Evolutionary conservation across 805 yeast species (phyloP).

Genomic region (Gaillardinia entomophila): DNA sequence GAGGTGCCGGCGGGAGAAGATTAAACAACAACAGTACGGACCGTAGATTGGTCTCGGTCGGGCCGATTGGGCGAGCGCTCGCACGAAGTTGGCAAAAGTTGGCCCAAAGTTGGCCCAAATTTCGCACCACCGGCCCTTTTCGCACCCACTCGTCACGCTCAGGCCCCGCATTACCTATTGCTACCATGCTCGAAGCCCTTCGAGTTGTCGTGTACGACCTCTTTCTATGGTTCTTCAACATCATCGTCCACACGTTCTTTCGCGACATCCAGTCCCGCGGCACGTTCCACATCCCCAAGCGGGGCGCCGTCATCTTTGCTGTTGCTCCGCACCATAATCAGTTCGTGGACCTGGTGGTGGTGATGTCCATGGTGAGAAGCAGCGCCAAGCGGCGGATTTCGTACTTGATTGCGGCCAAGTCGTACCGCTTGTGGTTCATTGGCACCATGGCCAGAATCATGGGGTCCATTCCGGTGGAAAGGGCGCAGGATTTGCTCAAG

Average conservation of each 20-base stretch:
- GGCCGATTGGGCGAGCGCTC: too few species aligned
- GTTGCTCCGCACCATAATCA: conserved; percentile 42
- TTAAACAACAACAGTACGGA: conserved; percentile 24
- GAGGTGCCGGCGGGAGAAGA: conserved; percentile 98
- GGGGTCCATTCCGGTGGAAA: conserved; percentile 35
- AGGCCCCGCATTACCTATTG: too few species aligned
- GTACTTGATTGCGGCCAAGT: conserved; percentile 31
- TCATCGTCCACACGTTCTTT: conserved; percentile 34
- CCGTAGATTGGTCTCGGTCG: too few species aligned
- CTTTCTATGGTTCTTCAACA: conserved; percentile 26
- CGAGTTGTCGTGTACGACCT: conserved; percentile 15
- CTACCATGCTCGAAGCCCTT: too few species aligned
- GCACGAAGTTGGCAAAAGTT: too few species aligned
- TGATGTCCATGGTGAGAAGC: conserved; percentile 30
- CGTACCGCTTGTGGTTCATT: conserved; percentile 24
- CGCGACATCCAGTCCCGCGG: conserved; percentile 35
- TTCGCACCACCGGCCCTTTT: too few species aligned
- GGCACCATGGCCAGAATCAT: conserved; percentile 28
- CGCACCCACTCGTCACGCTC: too few species aligned
- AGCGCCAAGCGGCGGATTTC: conserved; percentile 26
- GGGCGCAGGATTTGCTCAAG: conserved; percentile 35
- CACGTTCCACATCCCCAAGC: conserved; percentile 30
- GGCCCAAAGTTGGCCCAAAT: too few species aligned
- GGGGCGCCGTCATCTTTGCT: conserved; percentile 34
- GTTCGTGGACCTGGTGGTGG: conserved; percentile 34